Base-by-base conservation (phyloP, 2,329 filamentous ascomycete genomes). In the Elsinoe australis region DNA sequence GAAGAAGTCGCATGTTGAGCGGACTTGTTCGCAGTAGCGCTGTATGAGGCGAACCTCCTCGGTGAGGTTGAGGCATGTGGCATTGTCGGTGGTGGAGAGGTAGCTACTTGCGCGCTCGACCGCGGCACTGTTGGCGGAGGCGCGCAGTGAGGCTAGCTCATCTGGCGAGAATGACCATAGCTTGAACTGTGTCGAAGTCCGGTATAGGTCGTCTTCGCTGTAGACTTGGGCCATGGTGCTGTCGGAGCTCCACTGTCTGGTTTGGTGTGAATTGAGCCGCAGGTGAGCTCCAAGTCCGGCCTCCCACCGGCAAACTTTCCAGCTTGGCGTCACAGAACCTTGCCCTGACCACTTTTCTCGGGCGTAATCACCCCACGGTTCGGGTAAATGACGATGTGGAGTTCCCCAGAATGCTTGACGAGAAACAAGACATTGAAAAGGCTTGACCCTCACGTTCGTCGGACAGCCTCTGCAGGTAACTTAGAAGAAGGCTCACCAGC, bases 161-260 rank as follows among this genome's bases (percentile, higher is more conserved):
- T 79, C 67, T 2, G 82, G 78, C 0, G 87, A 87, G 67, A 90
- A 96, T 8, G 89, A 95, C 92, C 92, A 98, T 51, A 94, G 75
- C 34, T 85, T 80, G 63, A 81, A 96, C 66, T 98, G 92, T 38
- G 87, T 90, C 0, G 90, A 94, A 45, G 85, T 78, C 24, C 87
- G 82, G 68, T 96, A 98, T 49, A 89, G 75, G 56, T 87, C 85
- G 67, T 98, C 92, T 75, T 98, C 92, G 53, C 80, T 85, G 79
- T 94, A 52, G 24, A 17, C 38, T 19, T 50, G 49, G 7, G 44
- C 34, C 41, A 49, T 49, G 35, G 32, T 41, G n/a, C 26, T 29
- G 12, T 12, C 26, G 26, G 14, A 44, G 24, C 24, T 44, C 26
- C 39, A 32, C 32, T n/a, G n/a, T n/a, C n/a, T n/a, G n/a, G n/a